Conservation (phyloP, 345 rosid species). For the Microthlaspi erraticum region DNA sequence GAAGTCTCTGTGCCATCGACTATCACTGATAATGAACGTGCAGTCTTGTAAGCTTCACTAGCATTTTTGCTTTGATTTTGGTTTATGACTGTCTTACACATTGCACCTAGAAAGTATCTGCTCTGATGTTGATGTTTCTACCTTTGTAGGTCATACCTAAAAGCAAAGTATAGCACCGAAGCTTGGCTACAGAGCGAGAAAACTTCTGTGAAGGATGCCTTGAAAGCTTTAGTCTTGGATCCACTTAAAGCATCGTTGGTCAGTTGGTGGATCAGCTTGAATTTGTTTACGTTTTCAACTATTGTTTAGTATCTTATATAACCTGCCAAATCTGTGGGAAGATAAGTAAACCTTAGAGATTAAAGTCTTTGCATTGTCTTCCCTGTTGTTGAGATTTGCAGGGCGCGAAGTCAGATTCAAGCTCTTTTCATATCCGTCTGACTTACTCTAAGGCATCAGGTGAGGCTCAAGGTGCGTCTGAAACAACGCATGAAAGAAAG, state of each 20-base stretch:
- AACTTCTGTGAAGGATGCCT: conserved; percentile 70
- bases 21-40: conserved; percentile 61
- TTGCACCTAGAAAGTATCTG: neutral
- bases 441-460: conserved; percentile 57
- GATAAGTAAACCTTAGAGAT: neutral
- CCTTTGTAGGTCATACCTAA: conserved; percentile 60
- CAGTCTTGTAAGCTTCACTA: conserved; percentile 58
- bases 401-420: conserved; percentile 68
- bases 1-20: conserved; percentile 70
- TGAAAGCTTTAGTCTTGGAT: conserved; percentile 59
- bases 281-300: conserved; percentile 17
- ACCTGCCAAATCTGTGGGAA: conserved; percentile 7
- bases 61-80: conserved; percentile 2
- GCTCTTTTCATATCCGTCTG: conserved; percentile 69
- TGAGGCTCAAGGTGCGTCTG: conserved; percentile 38
- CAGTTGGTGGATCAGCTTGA: conserved; percentile 35
- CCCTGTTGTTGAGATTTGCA: conserved; percentile 57
- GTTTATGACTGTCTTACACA: neutral
- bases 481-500: conserved; percentile 55
- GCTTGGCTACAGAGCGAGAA: conserved; percentile 57
- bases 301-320: neutral
- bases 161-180: conserved; percentile 65
- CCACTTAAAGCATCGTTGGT: conserved; percentile 68
- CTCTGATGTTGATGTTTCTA: conserved; percentile 5
- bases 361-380: conserved; percentile 26